Evolutionary conservation across 2,329 filamentous ascomycete genomes (phyloP).

Genomic region (Diaporthe sp.): DNA sequence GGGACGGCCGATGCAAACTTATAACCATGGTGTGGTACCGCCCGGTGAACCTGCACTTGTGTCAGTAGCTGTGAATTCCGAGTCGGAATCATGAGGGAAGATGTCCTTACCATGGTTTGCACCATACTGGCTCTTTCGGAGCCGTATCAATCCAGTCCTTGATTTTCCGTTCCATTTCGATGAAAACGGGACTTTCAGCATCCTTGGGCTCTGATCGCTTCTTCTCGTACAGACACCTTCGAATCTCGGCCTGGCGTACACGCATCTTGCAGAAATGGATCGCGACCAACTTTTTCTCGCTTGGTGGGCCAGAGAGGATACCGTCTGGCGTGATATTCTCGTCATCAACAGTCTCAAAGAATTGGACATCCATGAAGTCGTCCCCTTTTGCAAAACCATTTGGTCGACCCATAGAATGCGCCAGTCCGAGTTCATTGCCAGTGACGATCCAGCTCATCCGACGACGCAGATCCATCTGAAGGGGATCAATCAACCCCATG

Average conservation of each 20-base stretch:
- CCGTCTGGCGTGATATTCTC: conserved; percentile 84
- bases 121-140: conserved; percentile 79
- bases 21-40: conserved; percentile 91
- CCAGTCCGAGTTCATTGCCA: conserved; percentile 89
- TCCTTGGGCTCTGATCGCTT: conserved; percentile 82
- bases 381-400: conserved; percentile 86
- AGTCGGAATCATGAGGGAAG: conserved; percentile 33
- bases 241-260: conserved; percentile 87
- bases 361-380: conserved; percentile 87
- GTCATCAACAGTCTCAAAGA: conserved; percentile 87
- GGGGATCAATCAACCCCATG: conserved; percentile 73
- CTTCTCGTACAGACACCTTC: conserved; percentile 86
- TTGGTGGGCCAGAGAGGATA: conserved; percentile 78
- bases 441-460: conserved; percentile 90
- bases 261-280: conserved; percentile 97
- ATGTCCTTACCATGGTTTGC: conserved; percentile 79
- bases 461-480: conserved; percentile 90
- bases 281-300: conserved; percentile 87
- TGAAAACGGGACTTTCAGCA: conserved; percentile 90
- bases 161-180: conserved; percentile 82
- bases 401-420: conserved; percentile 89
- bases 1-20: conserved; percentile 89
- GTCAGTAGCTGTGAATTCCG: conserved; percentile 38
- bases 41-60: conserved; percentile 68
- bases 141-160: conserved; percentile 83